Evolutionary conservation across 75 land plant genomes (phyloP).

Genomic region (Chamaecyparis obtusa): DNA sequence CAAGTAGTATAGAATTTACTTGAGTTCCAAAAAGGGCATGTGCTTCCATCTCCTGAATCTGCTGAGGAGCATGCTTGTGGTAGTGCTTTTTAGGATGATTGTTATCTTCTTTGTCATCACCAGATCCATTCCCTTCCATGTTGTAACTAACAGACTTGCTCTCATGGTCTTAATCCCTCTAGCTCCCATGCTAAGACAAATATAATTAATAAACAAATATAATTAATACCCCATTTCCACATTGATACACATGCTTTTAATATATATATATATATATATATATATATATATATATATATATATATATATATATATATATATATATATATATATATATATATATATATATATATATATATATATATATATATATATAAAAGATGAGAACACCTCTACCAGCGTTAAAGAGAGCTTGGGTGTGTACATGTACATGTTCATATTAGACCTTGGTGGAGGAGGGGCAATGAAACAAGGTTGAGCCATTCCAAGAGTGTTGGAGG

Average conservation of each 20-base stretch:
- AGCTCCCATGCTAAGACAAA: slow-evolving; percentile 21
- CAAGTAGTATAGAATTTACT: not conserved
- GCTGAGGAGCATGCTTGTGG: slow-evolving; percentile 49
- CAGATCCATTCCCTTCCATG: slow-evolving; percentile 65
- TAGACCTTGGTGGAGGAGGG: slow-evolving; percentile 17
- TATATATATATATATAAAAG: too few species aligned
- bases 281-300: too few species aligned
- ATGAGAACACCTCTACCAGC: slow-evolving; percentile 28
- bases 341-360: too few species aligned
- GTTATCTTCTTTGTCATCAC: slow-evolving; percentile 70
- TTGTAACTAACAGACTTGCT: slow-evolving; percentile 87
- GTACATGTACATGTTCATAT: slow-evolving; percentile 25
- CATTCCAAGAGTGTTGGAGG: slow-evolving; percentile 27
- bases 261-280: too few species aligned
- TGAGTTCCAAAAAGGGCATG: slow-evolving; percentile 1
- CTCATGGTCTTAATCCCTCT: slow-evolving; percentile 76
- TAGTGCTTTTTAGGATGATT: slow-evolving; percentile 54
- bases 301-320: too few species aligned
- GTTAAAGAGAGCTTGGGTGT: slow-evolving; percentile 61
- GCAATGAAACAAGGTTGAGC: slow-evolving; percentile 8
- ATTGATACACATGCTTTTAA: too few species aligned
- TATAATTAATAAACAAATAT: too few species aligned
- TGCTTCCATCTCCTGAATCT: slow-evolving; percentile 76
- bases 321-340: too few species aligned
- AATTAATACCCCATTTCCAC: too few species aligned